Evolutionary conservation across 495 filamentous ascomycete species (phyloP).

Genomic region (Lophiotrema nucula): DNA sequence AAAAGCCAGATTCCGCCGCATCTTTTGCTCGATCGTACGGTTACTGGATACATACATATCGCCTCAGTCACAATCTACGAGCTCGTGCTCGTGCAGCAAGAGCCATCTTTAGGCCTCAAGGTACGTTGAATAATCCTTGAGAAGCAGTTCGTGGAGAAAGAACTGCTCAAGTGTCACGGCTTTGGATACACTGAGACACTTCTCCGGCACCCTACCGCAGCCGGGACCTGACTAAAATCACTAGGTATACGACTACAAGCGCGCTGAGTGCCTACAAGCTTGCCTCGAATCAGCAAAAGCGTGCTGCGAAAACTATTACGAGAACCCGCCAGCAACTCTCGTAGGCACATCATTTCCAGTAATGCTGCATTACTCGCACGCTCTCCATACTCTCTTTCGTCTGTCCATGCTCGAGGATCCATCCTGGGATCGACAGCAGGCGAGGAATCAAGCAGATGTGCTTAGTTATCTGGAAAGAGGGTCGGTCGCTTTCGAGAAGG

Average conservation of each 20-base stretch:
- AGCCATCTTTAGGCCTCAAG: not conserved
- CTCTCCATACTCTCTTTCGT: not conserved
- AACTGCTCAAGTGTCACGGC: too few relatives aligned
- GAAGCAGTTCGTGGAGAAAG: too few relatives aligned
- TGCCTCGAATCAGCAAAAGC: not conserved
- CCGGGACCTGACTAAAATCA: too few relatives aligned
- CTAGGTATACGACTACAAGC: not conserved
- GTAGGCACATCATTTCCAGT: not conserved
- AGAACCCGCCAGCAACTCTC: not conserved
- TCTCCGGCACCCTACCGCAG: too few relatives aligned
- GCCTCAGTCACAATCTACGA: slow-evolving; percentile 8
- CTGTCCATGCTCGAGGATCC: slow-evolving; percentile 3
- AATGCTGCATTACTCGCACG: slow-evolving; percentile 3
- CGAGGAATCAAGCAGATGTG: not conserved
- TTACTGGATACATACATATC: not conserved
- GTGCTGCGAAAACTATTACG: not conserved
- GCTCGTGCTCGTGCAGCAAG: slow-evolving; percentile 1
- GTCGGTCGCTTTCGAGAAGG: too few relatives aligned
- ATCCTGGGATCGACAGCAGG: slow-evolving; percentile 5
- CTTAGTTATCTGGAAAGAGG: not conserved
- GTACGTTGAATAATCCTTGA: too few relatives aligned
- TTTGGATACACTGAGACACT: too few relatives aligned
- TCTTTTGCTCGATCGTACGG: not conserved
- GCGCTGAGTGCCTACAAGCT: slow-evolving; percentile 3
- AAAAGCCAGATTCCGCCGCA: not conserved